Evolutionary conservation across 352 stramenopile species (phyloP), one percentile per base, ranked within the genome.

Genomic region (Phytophthora chlamydospora): DNA sequence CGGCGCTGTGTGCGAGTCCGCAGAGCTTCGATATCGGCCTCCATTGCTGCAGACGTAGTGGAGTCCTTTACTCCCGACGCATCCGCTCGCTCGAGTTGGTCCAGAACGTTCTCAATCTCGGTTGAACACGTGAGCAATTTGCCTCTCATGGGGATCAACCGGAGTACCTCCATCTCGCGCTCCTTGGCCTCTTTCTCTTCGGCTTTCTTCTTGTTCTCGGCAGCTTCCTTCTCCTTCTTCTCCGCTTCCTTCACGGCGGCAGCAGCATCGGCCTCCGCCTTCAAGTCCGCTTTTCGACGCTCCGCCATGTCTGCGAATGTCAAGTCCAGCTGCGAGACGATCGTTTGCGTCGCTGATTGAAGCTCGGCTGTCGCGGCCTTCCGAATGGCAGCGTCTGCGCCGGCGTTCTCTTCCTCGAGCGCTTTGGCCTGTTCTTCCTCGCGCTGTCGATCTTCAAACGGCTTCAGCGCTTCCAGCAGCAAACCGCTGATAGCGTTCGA

Each of bases 91-190:
- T 87, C 80, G 6, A 89, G 46, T 13, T 80, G 72, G 4, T 51
- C 8, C 7, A 89, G 46, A 3, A 75, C 71, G 5, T 76, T 65
- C 3, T 89, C 62, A 42, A 89, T 72, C 29, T 89, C 80, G 4
- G 45, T 13, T 5, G 73, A 76, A 6, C 66, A 71, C 13, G 67
- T 72, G 8, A 87, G 49, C 7, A 89, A 55, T 34, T 73, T 81
- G 0, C 79, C 76, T 24, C 66, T 50, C 57, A 87, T 49, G 3
- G 79, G 79, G 0, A 89, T 57, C 13, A 85, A 40, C 1, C 67
- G 68, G 27, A 89, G 42, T 8, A 88, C 75, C 52, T 85, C 66
- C 49, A 62, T 70, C 7, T 86, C 68, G 7, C 67, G 52, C 36
- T 71, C 59, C 46, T 75, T 78, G 6, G 43, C 38, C 2, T 63